phyloP scores from a whole-genome alignment of 345 rosid genomes.

The Eucalyptus regnans region DNA sequence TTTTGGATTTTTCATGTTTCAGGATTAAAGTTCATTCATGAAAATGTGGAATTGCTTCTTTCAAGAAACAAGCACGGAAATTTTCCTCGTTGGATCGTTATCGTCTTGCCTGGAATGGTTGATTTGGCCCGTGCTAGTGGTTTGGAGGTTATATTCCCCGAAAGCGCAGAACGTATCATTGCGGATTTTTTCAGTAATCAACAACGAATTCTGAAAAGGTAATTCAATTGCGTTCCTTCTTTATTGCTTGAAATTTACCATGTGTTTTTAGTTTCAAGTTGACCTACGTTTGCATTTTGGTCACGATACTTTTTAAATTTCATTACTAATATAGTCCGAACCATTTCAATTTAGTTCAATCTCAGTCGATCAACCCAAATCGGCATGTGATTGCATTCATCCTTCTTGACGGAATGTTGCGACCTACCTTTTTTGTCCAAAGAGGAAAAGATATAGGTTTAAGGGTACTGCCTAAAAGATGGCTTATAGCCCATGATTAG shows the following conservation, averaged over 20 bases:
- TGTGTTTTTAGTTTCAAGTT: not conserved
- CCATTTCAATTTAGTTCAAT: not conserved
- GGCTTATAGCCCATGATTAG: no score
- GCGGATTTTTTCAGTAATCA: conserved; percentile 9
- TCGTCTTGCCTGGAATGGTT: conserved; percentile 34
- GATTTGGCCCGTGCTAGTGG: conserved; percentile 28
- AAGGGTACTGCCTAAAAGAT: no score
- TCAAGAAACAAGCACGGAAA: not conserved
- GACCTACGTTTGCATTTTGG: not conserved
- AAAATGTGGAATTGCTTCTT: conserved; percentile 18
- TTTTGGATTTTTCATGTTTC: not conserved
- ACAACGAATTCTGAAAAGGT: conserved; percentile 29
- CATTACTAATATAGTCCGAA: not conserved
- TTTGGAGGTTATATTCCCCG: conserved; percentile 16
- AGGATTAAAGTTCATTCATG: conserved; percentile 29
- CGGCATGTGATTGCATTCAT: no score
- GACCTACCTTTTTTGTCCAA: no score
- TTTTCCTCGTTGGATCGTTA: conserved; percentile 44
- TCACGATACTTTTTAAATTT: not conserved
- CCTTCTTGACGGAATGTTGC: no score
- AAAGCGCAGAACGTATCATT: not conserved
- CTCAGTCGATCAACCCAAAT: not conserved
- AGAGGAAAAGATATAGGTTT: no score
- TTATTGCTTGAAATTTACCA: not conserved
- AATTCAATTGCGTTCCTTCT: not conserved